Evolutionary conservation across 2,329 filamentous ascomycete species (phyloP), one percentile per base, ranked within the genome.

Genomic region (Ophiocordyceps camponoti-saundersi): DNA sequence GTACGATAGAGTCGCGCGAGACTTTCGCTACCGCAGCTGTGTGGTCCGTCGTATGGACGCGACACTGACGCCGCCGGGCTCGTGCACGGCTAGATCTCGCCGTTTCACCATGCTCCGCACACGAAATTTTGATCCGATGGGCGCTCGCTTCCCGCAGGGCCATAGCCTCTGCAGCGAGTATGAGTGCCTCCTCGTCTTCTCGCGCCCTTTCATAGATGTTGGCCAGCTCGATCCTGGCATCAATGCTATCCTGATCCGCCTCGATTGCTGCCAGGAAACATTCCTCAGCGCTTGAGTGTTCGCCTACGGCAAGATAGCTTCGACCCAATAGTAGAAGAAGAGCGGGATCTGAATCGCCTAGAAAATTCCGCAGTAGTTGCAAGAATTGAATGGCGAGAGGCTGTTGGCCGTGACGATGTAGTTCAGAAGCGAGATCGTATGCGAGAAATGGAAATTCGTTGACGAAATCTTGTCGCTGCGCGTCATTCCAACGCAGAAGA

Each of bases 141-240:
- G 66, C 64, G 46, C 65, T 65, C 12, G 62, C 65, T 48, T 73
- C 72, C 51, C 75, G 74, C 21, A 88, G 66, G 30, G 77, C 70
- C 53, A 90, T 74, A 10, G 85, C 80, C 59, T 93, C 82, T 32
- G 82, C 82, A 44, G 85, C 78, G 45, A 88, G 75, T 49, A 83
- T 79, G 49, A 88, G 76, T 1, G 88, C 88, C 56, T 86, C 79
- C 55, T 88, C 82, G 21, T 75, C 79, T 64, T 82, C 77, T 51
- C 80, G 80, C 42, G 75, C 74, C 51, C 73, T 78, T 59, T 93
- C 86, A 57, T 93, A 95, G 61, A 95, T 77, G 55, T 84, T 88
- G 13, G 86, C 86, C 11, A 95, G 70, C 55, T 86, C 78, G 29
- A 85, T 78, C 39, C 86, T 80, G 39, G 86, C 85, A 51, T 88